These are phyloP conservation scores for Brettanomyces nanus DNA, from an alignment of 805 yeast genomes.

Conservation along the genomic window DNA sequence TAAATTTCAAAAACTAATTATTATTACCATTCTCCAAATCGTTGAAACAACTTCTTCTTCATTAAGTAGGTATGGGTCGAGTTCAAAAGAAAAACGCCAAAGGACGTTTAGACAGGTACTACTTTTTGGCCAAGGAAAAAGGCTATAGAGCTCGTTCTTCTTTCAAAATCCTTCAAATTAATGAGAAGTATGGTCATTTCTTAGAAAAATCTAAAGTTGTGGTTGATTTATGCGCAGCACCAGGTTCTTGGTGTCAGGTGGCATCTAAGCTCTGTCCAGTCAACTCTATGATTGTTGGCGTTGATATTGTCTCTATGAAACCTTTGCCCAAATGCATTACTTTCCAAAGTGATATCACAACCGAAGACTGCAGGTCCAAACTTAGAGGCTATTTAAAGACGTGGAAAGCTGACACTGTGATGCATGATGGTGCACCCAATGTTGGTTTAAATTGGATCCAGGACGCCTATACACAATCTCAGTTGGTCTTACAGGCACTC, in stretches of 20 bases:
- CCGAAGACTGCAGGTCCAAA: slow-evolving; percentile 94
- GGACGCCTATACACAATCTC: slow-evolving; percentile 98
- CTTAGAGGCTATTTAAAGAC: slow-evolving; percentile 95
- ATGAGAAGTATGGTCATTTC: slow-evolving; percentile 94
- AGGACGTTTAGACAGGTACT: slow-evolving; percentile 98
- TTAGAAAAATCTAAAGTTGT: slow-evolving; percentile 91
- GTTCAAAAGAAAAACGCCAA: slow-evolving; percentile 93
- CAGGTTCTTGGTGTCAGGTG: slow-evolving; percentile 99
- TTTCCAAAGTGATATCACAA: slow-evolving; percentile 94
- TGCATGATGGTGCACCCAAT: slow-evolving; percentile 99
- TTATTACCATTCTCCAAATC: too few species aligned
- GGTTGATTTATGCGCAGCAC: slow-evolving; percentile 97
- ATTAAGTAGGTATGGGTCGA: too few species aligned
- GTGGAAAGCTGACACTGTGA: slow-evolving; percentile 96
- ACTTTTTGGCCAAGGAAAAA: slow-evolving; percentile 91
- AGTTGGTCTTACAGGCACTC: slow-evolving; percentile 86
- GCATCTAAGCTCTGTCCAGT: slow-evolving; percentile 91
- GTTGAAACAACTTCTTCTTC: too few species aligned
- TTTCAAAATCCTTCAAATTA: slow-evolving; percentile 87
- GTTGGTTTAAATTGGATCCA: slow-evolving; percentile 99
- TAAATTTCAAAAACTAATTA: too few species aligned
- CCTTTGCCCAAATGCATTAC: slow-evolving; percentile 92
- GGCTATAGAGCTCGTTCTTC: slow-evolving; percentile 99
- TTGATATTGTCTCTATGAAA: slow-evolving; percentile 96
- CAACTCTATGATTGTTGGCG: slow-evolving; percentile 91